Base-by-base conservation (phyloP, 768 basidiomycete species). In the Tylopilus intermedius region DNA sequence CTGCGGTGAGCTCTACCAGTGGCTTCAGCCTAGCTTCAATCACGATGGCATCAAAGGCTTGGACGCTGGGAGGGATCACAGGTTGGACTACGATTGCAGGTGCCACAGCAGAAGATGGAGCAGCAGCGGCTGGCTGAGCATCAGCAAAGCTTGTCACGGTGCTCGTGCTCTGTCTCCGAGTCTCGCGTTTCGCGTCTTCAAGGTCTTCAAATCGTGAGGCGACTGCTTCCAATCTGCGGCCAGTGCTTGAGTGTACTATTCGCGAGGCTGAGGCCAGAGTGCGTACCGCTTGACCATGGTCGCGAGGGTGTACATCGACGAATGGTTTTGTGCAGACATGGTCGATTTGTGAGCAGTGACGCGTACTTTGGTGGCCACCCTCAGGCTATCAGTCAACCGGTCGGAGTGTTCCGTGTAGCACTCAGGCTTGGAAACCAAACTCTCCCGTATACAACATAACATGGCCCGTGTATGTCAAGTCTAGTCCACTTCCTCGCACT, bases 131-230 rank as follows among this genome's bases (percentile, higher is more conserved):
- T 38, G 71, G 51, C 32, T 67, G 56, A 27, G 56, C 47, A 37
- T 63, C 63, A 8, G 49, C 49, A 38, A 55, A 54, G 45, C 63
- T 69, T 32, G 63, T 63, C 32, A 69, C 60, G 11, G 67, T 71
- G 51, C 67, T 71, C 14, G 60, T 59, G 13, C 67, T 69, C 50
- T 56, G 69, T 57, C 60, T 69, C 15, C 60, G 51, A 22, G 52
- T 47, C 27, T 61, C 64, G 49, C 55, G 49, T 51, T 38, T 67
- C 63, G 55, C 41, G 38, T 79, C 75, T 67, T 98, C 96, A 42
- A 99, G 75, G 65, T 99, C 96, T 71, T 99, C 96, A 33, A 99
- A 81, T 32, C 96, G 83, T 41, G 89, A 90, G 6, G 92, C 94
- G 8, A 93, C 90, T 24, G 96, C 96, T 76, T 94, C 89, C 47